These are phyloP conservation scores for Oryza rufipogon DNA, from an alignment of 176 grass and related monocot genomes.

Conservation along the genomic window DNA sequence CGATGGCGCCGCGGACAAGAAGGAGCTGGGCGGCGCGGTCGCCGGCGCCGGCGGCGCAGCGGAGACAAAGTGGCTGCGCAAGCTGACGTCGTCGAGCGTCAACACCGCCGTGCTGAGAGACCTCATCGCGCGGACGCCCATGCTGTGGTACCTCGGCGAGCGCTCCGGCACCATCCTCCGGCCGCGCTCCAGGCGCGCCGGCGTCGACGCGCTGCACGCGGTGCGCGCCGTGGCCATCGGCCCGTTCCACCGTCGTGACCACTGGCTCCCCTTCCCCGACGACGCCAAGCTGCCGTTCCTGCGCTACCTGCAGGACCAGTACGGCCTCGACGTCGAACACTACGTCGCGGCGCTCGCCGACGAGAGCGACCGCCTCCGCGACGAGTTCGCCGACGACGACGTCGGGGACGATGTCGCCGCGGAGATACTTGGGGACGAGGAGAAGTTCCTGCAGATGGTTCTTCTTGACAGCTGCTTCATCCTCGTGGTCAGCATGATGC, in stretches of 20 bases:
- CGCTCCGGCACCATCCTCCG: constrained; percentile 46
- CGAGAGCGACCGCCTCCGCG: constrained; percentile 39
- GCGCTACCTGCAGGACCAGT: constrained; percentile 48
- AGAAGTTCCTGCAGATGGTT: constrained; percentile 54
- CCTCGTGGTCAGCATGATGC: constrained; percentile 45
- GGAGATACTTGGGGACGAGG: constrained; percentile 16
- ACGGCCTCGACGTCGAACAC: neutral
- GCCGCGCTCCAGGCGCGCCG: constrained; percentile 29
- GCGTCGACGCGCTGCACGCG: constrained; percentile 33
- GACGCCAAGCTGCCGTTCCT: constrained; percentile 54
- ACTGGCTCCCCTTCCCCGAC: constrained; percentile 33
- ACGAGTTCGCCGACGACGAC: constrained; percentile 37
- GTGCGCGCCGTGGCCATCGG: constrained; percentile 62
- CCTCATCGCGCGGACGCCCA: constrained; percentile 56
- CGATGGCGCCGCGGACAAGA: neutral
- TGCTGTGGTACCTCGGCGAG: constrained; percentile 55
- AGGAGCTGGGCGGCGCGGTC: neutral
- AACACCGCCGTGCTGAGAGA: constrained; percentile 43
- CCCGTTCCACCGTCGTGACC: constrained; percentile 49
- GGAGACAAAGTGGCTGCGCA: constrained; percentile 46
- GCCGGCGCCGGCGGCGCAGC: neutral
- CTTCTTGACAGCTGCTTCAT: constrained; percentile 62
- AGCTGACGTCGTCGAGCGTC: constrained; percentile 53
- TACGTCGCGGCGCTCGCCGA: constrained; percentile 18
- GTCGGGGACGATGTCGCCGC: neutral